These are phyloP conservation scores for Irpex rosettiformis DNA, from an alignment of 1,284 basidiomycete species.

Conservation along the genomic window DNA sequence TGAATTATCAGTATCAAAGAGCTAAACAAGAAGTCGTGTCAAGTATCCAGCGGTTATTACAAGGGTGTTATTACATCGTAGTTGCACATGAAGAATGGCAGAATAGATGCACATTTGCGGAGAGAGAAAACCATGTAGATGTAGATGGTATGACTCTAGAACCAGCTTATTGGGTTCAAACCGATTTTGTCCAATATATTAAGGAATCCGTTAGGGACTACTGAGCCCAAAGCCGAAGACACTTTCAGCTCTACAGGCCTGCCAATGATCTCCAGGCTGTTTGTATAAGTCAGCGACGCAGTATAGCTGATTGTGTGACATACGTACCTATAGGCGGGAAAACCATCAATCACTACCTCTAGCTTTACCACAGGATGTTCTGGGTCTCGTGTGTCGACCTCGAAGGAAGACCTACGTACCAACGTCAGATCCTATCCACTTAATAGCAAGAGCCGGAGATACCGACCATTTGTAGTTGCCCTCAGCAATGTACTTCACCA, in stretches of 20 bases:
- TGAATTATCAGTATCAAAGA: neutral
- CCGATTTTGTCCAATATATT: slow-evolving; percentile 54
- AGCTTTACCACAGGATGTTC: slow-evolving; percentile 52
- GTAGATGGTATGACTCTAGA: slow-evolving; percentile 28
- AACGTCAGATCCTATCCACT: neutral
- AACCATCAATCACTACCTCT: slow-evolving; percentile 65
- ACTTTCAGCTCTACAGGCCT: slow-evolving; percentile 42
- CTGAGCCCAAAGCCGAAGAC: slow-evolving; percentile 44
- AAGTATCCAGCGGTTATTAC: neutral
- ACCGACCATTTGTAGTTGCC: slow-evolving; percentile 64
- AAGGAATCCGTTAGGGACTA: slow-evolving; percentile 48
- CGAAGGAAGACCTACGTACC: slow-evolving; percentile 60
- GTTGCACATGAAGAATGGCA: neutral
- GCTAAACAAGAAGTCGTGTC: neutral
- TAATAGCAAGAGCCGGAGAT: neutral
- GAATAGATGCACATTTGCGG: neutral
- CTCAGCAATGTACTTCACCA: slow-evolving; percentile 61
- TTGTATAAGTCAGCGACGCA: neutral
- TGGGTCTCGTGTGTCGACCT: slow-evolving; percentile 66
- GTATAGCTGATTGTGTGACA: slow-evolving; percentile 19
- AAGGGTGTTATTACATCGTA: neutral
- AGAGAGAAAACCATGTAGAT: neutral
- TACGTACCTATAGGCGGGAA: slow-evolving; percentile 50
- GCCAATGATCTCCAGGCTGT: slow-evolving; percentile 45
- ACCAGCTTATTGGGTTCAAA: slow-evolving; percentile 50